Evolutionary conservation across 345 rosid species (phyloP).

Genomic region (Turritis glabra): DNA sequence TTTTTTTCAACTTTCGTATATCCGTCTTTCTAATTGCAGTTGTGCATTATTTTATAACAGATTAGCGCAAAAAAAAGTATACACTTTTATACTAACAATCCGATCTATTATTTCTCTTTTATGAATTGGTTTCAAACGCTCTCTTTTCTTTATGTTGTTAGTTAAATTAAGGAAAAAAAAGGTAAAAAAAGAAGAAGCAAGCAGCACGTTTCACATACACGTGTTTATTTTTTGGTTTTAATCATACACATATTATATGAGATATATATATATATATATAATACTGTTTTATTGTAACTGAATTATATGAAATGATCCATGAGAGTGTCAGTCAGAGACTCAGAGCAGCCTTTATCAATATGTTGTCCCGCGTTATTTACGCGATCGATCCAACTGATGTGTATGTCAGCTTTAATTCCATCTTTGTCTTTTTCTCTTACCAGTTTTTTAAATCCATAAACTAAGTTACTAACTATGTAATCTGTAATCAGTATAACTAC

Average conservation of each 20-base stretch:
- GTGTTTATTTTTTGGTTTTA: background rate
- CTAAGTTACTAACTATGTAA: too few relatives aligned
- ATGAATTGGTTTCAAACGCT: background rate
- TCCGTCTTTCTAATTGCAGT: too few relatives aligned
- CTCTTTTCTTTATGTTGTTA: background rate
- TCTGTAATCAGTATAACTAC: too few relatives aligned
- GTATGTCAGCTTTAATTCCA: constrained; percentile 32
- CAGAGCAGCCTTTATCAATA: constrained; percentile 40
- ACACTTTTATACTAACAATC: too few relatives aligned
- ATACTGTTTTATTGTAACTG: background rate
- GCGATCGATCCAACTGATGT: constrained; percentile 30
- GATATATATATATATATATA: background rate
- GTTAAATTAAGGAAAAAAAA: background rate
- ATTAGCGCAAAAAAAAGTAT: too few relatives aligned
- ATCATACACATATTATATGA: background rate
- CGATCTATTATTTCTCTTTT: background rate
- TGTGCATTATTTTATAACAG: too few relatives aligned
- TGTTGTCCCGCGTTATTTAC: constrained; percentile 39
- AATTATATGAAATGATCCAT: constrained; percentile 33
- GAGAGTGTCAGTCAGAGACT: constrained; percentile 41
- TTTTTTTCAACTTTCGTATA: too few relatives aligned
- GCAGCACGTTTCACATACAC: background rate
- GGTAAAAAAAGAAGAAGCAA: background rate
- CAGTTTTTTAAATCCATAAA: background rate
- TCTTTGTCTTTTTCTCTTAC: constrained; percentile 12